Percentiles rank a stretch among this genome's conserved stretches.
These are phyloP conservation scores for Microdochium trichocladiopsis DNA, from an alignment of 2,329 filamentous ascomycete species.

Conservation along the genomic window DNA sequence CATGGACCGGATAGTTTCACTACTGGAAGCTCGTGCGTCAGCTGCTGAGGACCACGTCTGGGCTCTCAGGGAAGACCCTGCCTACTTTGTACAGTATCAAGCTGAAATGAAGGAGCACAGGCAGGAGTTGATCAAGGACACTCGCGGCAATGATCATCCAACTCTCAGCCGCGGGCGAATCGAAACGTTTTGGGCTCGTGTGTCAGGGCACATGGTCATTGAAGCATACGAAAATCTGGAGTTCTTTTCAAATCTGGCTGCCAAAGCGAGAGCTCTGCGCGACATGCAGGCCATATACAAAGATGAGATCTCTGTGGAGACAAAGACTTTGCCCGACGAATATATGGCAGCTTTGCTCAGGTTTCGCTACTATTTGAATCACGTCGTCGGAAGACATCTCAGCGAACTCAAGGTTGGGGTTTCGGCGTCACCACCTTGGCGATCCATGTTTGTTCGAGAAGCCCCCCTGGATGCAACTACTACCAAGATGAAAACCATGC, in stretches of 20 bases:
- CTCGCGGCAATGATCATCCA: slow-evolving; percentile 20
- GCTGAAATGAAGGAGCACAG: slow-evolving; percentile 38
- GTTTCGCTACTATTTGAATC: slow-evolving; percentile 27
- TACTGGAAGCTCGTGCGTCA: slow-evolving; percentile 32
- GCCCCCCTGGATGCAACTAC: slow-evolving; percentile 11
- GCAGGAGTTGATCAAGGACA: slow-evolving; percentile 33
- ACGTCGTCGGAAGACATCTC: slow-evolving; percentile 22
- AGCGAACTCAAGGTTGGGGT: slow-evolving; percentile 15
- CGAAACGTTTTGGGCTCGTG: slow-evolving; percentile 27
- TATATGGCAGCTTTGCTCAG: slow-evolving; percentile 29
- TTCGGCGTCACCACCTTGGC: slow-evolving; percentile 32
- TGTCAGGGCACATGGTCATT: slow-evolving; percentile 23
- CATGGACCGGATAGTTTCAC: slow-evolving; percentile 30
- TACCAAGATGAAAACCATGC: slow-evolving; percentile 10
- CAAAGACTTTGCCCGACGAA: slow-evolving; percentile 23
- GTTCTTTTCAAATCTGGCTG: slow-evolving; percentile 26
- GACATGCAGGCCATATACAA: slow-evolving; percentile 16
- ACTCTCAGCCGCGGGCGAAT: slow-evolving; percentile 6
- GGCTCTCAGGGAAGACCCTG: slow-evolving; percentile 50
- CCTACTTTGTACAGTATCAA: slow-evolving; percentile 41
- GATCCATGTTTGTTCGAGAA: slow-evolving; percentile 22
- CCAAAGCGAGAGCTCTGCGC: background rate
- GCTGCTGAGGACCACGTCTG: slow-evolving; percentile 46
- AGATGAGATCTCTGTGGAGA: background rate
- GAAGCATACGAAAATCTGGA: slow-evolving; percentile 27